Base-by-base conservation (phyloP, 345 rosid genomes). In the Hirschfeldia incana region DNA sequence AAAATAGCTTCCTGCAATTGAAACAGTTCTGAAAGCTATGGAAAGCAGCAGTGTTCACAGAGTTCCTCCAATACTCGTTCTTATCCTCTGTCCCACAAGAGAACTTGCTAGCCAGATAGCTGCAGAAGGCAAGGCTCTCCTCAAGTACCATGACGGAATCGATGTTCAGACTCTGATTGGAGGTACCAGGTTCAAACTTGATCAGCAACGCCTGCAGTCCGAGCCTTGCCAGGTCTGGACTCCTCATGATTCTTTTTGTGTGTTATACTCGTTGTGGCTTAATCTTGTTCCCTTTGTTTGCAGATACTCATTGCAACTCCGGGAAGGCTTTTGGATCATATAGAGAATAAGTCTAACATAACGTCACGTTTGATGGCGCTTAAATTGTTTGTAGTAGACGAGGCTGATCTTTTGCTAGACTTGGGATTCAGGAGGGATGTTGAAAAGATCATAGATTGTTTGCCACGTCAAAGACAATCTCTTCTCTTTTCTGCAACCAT, bases 1-100 rank as follows among this genome's bases (percentile, higher is more conserved):
- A 85, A 88, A 86, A 6, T 91, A 95, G 99, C 92, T 93, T 87
- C 99, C 98, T 82, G 98, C 97, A 65, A 90, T 92, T 93, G 98
- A 96, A 96, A 86, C 99, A 92, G 98, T 87, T 86, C 76, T 89
- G 84, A 90, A 88, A 88, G 87, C 91, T 78, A 80, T 72, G 70
- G 85, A 75, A 73, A 79, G 75, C 73, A 70, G 79, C 46, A 76
- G 36, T 13, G 76, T 21, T 66, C 86, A 83, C 37, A 83, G 79
- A 74, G 90, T 87, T 63, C 82, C 84, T 69, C 91, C 93, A 1
- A 65, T 89, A 74, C 81, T 79, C 74, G 86, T 82, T 77, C 98
- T 96, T 76, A 71, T 96, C 79, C 91, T 96, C 70, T 93, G 98
- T 76, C 98, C 99, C 39, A 89, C 96, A 4, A 87, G 97, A 86